phyloP scores from a whole-genome alignment of 257 asterid genomes.

The Anisodus tanguticus region DNA sequence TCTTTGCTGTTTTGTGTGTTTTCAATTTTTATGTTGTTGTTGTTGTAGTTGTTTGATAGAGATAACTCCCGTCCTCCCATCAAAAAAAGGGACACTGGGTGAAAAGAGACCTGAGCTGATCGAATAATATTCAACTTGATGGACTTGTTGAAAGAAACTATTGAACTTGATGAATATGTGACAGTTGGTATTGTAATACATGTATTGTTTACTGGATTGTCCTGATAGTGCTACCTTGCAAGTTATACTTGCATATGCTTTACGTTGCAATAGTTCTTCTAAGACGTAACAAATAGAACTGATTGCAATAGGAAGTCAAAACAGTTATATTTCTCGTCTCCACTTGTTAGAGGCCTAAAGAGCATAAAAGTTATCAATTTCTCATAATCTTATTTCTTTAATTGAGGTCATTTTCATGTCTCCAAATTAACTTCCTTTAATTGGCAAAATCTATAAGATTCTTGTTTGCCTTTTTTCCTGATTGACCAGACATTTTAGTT shows the following conservation, averaged over 20 bases:
- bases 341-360: background rate
- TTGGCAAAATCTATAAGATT: conserved; percentile 12
- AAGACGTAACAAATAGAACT: background rate
- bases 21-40: background rate
- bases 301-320: conserved; percentile 13
- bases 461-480: background rate
- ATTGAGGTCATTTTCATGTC: conserved; percentile 14
- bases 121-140: background rate
- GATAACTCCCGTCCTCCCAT: background rate
- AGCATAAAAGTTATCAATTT: background rate
- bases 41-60: background rate
- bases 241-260: background rate
- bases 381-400: background rate
- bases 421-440: background rate
- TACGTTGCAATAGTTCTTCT: background rate
- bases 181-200: background rate
- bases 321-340: background rate
- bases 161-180: background rate
- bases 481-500: conserved; percentile 4
- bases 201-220: background rate
- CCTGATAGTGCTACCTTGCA: background rate
- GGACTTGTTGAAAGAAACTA: background rate
- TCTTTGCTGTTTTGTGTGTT: conserved; percentile 25
- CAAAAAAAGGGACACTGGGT: background rate
- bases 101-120: background rate